Base-by-base conservation (phyloP, 768 basidiomycete genomes). In the Mycena amicta region DNA sequence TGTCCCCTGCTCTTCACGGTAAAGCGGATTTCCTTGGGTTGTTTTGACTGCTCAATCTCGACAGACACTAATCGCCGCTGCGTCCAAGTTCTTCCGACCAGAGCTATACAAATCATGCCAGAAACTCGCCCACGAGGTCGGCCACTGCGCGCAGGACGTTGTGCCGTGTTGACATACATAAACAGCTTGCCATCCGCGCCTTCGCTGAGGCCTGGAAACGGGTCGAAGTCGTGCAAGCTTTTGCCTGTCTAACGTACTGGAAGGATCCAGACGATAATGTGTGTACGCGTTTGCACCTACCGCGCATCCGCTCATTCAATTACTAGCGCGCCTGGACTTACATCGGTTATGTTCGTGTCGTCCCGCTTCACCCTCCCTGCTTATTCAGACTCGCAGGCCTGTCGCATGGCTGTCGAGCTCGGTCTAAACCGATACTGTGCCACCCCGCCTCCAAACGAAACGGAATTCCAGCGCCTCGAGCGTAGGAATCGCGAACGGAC, bases 201-300 rank as follows among this genome's bases (percentile, higher is more conserved):
- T 93, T 95, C 66, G 80, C 85, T 29, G 86, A 89, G 61, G 82
- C 80, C n/a, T 87, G 83, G 83, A 89, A 91, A 70, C 81, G 86
- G 60, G 86, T 95, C 52, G 93, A 94, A 72, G 86, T 93, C 22
- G 89, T 92, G 3, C 94, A 96, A 72, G 91, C 92, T 26, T 91
- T 93, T 70, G 88, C 90, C 20, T 93, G 92, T 66, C 77, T 95
- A 59, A 92, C 88, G 37, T 95, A 95, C 72, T 95, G 92, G 92
- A 88, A 83, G 69, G 90, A 92, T 65, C 89, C 92, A 39, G 87
- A 90, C 61, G 94, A 96, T 65, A 90, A 85, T 55, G 89, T 90
- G 62, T 47, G 82, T 72, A 53, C 56, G 40, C 51, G 55, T 56
- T 33, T 49, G 27, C 53, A 28, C 59, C 13, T 50, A 39, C 30